Conservation (phyloP, 1,139 yeast species). For the Lodderomyces elongisporus region DNA sequence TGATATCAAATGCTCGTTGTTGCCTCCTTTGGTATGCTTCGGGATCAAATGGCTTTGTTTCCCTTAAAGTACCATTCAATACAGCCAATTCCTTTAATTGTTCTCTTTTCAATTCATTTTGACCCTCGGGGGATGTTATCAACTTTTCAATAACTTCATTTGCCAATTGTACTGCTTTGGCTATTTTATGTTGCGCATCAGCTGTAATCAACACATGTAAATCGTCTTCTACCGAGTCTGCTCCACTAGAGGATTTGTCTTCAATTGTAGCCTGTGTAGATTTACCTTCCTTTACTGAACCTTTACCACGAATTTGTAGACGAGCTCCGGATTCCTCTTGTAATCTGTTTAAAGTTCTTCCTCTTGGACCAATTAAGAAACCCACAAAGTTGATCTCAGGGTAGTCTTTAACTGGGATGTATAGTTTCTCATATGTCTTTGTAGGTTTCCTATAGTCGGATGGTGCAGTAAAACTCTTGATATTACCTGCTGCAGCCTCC, state of each 20-base stretch:
- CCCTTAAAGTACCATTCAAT: constrained; percentile 89
- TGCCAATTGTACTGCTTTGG: constrained; percentile 69
- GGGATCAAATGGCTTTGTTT: constrained; percentile 65
- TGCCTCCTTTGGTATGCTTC: constrained; percentile 45
- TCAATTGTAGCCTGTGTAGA: constrained; percentile 30
- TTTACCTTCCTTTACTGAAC: constrained; percentile 92
- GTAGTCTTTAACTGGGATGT: constrained; percentile 79
- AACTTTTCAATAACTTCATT: constrained; percentile 78
- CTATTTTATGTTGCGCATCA: constrained; percentile 73
- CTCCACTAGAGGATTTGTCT: constrained; percentile 12
- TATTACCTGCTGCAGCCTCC: constrained; percentile 62
- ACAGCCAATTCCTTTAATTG: constrained; percentile 91
- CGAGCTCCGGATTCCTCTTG: constrained; percentile 83
- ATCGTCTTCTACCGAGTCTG: constrained; percentile 49
- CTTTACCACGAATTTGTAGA: constrained; percentile 86
- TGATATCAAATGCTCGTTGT: constrained; percentile 45
- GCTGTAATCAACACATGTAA: constrained; percentile 86
- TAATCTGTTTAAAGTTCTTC: constrained; percentile 75
- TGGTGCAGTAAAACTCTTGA: constrained; percentile 84
- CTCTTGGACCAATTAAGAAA: constrained; percentile 89
- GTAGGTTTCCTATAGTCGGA: constrained; percentile 68
- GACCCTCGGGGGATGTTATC: constrained; percentile 86
- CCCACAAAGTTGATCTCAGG: constrained; percentile 95
- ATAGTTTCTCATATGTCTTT: constrained; percentile 73
- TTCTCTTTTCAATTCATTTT: constrained; percentile 84